Conservation (phyloP, 306 rosid species). For the Parietaria judaica region DNA sequence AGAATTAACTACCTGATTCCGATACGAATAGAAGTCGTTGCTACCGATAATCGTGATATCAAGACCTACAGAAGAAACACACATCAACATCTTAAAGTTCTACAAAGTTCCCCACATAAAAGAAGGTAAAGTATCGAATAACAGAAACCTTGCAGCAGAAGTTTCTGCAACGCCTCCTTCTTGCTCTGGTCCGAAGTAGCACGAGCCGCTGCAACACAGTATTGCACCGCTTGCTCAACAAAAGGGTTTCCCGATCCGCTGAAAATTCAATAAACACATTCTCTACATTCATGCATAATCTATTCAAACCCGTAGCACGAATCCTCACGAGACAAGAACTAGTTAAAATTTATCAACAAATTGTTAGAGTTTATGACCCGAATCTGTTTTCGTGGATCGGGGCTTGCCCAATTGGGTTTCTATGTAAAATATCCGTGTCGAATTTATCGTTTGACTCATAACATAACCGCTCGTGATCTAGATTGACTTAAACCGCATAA, state of each 20-base stretch:
- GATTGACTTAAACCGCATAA: not conserved
- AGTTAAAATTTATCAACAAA: not conserved
- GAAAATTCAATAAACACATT: slow-evolving; percentile 27
- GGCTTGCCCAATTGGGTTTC: too few species aligned
- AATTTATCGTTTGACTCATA: not conserved
- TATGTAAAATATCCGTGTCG: not conserved
- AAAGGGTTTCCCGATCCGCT: slow-evolving; percentile 81
- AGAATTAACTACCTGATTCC: slow-evolving; percentile 61
- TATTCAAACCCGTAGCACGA: not conserved
- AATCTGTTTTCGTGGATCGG: too few species aligned
- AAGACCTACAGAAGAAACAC: slow-evolving; percentile 56
- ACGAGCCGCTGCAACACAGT: slow-evolving; percentile 77
- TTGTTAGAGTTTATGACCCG: too few species aligned
- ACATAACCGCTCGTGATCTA: not conserved
- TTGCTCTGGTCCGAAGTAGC: slow-evolving; percentile 52
- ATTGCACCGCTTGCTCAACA: slow-evolving; percentile 87
- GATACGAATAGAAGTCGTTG: slow-evolving; percentile 85
- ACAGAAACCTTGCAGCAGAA: slow-evolving; percentile 60
- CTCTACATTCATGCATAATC: not conserved
- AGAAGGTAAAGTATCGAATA: slow-evolving; percentile 8
- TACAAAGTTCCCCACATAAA: not conserved
- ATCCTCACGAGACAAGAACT: not conserved
- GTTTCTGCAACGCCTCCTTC: slow-evolving; percentile 48
- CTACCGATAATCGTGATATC: slow-evolving; percentile 85
- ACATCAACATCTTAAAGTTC: slow-evolving; percentile 17